Conservation (phyloP, 2,329 filamentous ascomycete genomes). For the Claviceps africana region DNA sequence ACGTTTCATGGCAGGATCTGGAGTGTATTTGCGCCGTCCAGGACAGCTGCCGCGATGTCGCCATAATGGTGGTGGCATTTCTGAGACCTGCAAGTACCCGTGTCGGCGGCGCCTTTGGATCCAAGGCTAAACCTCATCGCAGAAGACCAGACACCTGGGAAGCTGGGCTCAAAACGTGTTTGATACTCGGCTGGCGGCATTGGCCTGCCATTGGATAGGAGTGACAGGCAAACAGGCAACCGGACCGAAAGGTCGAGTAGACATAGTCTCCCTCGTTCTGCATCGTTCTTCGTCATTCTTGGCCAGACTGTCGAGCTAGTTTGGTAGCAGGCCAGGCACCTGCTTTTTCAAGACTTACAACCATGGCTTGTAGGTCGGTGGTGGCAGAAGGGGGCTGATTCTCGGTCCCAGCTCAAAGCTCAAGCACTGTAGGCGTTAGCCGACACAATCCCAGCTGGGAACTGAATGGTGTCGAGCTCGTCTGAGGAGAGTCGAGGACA, state of each 20-base stretch:
- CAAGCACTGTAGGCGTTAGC: background rate
- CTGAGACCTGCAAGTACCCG: slow-evolving; percentile 10
- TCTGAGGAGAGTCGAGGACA: background rate
- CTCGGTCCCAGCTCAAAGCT: background rate
- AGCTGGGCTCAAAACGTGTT: slow-evolving; percentile 1
- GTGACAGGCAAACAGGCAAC: slow-evolving; percentile 6
- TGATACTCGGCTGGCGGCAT: slow-evolving; percentile 7
- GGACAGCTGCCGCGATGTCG: background rate
- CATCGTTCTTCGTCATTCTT: background rate
- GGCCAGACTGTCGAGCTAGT: background rate
- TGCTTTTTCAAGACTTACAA: background rate
- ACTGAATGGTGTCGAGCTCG: background rate
- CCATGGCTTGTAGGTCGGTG: background rate
- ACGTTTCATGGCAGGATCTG: slow-evolving; percentile 2
- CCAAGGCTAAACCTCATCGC: slow-evolving; percentile 1
- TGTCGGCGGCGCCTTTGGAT: slow-evolving; percentile 8
- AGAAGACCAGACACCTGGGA: slow-evolving; percentile 1
- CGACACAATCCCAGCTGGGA: background rate
- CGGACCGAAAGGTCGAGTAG: slow-evolving; percentile 8
- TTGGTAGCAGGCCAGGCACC: background rate
- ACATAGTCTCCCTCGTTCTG: background rate
- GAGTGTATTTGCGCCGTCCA: background rate
- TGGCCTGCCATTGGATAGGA: slow-evolving; percentile 1
- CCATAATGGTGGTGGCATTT: slow-evolving; percentile 5
- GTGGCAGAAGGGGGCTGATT: background rate